These are phyloP conservation scores for Crithidia sp. DNA, from an alignment of 208 protist genomes.

Conservation along the genomic window DNA sequence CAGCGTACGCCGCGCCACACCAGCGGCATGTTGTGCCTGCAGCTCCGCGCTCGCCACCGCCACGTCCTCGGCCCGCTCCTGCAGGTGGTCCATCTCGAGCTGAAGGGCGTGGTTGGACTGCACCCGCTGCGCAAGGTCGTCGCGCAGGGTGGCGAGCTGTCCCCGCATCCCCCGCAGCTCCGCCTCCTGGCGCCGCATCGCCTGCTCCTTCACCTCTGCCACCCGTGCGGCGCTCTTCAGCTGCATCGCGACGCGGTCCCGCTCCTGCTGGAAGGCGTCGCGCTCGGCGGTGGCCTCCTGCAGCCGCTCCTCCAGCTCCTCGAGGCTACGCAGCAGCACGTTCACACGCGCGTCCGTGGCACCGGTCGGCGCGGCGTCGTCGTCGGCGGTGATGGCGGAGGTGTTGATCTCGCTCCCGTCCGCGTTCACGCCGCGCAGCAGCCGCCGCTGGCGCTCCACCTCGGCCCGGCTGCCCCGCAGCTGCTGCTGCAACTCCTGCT, in stretches of 20 bases:
- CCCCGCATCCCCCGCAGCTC: conserved; percentile 46
- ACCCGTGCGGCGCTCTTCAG: conserved; percentile 39
- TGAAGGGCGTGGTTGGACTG: conserved; percentile 46
- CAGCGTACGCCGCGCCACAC: conserved; percentile 13
- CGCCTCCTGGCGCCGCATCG: conserved; percentile 45
- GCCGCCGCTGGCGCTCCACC: conserved; percentile 35
- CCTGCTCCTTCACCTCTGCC: conserved; percentile 53
- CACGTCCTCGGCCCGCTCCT: conserved; percentile 46
- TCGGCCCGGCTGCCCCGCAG: conserved; percentile 35
- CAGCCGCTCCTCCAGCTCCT: conserved; percentile 42
- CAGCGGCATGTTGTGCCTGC: conserved; percentile 27
- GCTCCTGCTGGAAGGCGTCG: conserved; percentile 42
- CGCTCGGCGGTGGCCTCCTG: conserved; percentile 35
- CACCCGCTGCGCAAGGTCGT: conserved; percentile 57
- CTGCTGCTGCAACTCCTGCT: conserved; percentile 38
- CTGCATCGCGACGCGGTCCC: conserved; percentile 53
- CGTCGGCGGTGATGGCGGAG: conserved; percentile 8
- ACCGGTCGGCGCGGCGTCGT: conserved; percentile 2
- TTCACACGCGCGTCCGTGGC: conserved; percentile 49
- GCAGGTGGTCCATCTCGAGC: conserved; percentile 53
- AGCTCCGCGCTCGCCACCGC: conserved; percentile 45
- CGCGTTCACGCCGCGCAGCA: conserved; percentile 19
- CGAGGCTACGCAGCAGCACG: conserved; percentile 42
- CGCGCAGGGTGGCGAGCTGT: conserved; percentile 48
- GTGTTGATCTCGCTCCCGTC: conserved; percentile 23